These are phyloP conservation scores for Phaeosphaeria sp. DNA, from an alignment of 2,329 filamentous ascomycete species.

Conservation along the genomic window DNA sequence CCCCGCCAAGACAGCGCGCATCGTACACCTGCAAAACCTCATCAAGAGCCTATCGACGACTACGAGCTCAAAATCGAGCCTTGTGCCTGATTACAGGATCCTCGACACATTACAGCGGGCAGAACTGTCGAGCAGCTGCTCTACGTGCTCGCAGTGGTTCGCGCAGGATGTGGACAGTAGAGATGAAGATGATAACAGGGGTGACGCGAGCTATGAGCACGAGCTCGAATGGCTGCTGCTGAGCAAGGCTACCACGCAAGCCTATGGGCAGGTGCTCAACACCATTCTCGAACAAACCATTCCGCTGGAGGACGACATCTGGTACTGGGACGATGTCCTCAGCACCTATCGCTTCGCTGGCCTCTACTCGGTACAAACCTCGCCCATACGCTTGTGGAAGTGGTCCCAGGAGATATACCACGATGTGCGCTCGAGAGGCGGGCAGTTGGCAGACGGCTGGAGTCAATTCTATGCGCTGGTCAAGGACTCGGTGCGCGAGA, in stretches of 20 bases:
- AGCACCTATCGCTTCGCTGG: constrained; percentile 79
- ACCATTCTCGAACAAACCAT: constrained; percentile 83
- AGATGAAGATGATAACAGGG: constrained; percentile 27
- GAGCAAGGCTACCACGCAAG: constrained; percentile 90
- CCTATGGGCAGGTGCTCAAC: constrained; percentile 81
- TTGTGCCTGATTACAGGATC: constrained; percentile 66
- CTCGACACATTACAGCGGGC: constrained; percentile 69
- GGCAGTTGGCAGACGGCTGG: constrained; percentile 54
- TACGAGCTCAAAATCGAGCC: constrained; percentile 67
- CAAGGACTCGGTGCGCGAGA: constrained; percentile 74
- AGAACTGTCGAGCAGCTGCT: constrained; percentile 54
- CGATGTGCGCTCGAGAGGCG: constrained; percentile 60
- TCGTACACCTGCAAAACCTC: constrained; percentile 67
- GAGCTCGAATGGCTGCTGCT: constrained; percentile 91
- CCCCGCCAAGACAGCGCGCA: constrained; percentile 57
- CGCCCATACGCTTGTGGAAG: constrained; percentile 75
- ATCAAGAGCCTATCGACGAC: constrained; percentile 75
- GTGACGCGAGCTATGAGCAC: constrained; percentile 63
- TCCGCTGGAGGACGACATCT: constrained; percentile 83
- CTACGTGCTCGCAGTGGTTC: constrained; percentile 50
- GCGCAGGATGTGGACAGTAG: constrained; percentile 32
- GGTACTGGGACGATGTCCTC: constrained; percentile 94
- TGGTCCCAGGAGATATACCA: constrained; percentile 74
- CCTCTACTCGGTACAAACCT: constrained; percentile 86
- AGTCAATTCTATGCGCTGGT: constrained; percentile 80